These are phyloP conservation scores for Aspergillus hancockii DNA, from an alignment of 495 filamentous ascomycete species.

Conservation along the genomic window DNA sequence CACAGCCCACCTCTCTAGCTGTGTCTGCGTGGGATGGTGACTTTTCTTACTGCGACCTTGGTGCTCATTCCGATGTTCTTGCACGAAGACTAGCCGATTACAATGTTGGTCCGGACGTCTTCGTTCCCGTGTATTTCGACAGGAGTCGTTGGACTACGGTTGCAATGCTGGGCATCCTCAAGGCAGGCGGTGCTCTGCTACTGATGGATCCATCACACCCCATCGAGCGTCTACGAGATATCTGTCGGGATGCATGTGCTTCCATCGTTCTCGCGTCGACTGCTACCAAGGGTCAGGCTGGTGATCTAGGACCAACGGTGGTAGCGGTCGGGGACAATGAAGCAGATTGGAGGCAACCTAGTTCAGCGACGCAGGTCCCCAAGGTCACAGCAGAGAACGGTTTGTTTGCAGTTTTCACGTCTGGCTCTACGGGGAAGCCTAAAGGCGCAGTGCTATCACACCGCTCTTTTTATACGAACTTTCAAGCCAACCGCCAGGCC, in stretches of 20 bases:
- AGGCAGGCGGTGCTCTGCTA: slow-evolving; percentile 45
- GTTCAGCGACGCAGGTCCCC: background rate
- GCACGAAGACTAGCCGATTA: slow-evolving; percentile 27
- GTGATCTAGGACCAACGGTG: too few relatives aligned
- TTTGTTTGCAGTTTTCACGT: slow-evolving; percentile 36
- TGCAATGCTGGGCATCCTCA: slow-evolving; percentile 46
- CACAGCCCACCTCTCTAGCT: slow-evolving; percentile 20
- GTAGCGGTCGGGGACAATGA: too few relatives aligned
- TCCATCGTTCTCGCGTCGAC: background rate
- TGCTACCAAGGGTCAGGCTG: background rate
- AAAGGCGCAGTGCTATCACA: slow-evolving; percentile 47
- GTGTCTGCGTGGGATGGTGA: slow-evolving; percentile 15
- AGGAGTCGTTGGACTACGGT: slow-evolving; percentile 45
- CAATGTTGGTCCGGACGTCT: slow-evolving; percentile 27
- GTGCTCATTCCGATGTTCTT: slow-evolving; percentile 26
- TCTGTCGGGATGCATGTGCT: slow-evolving; percentile 3
- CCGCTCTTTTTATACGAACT: slow-evolving; percentile 27
- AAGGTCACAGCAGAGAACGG: background rate
- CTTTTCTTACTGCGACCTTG: slow-evolving; percentile 30
- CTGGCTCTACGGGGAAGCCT: slow-evolving; percentile 37
- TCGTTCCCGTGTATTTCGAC: slow-evolving; percentile 45
- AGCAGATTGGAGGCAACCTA: background rate
- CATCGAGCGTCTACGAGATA: slow-evolving; percentile 25
- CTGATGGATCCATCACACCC: slow-evolving; percentile 42
- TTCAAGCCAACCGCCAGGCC: background rate